Evolutionary conservation across 208 protist species (phyloP).

Genomic region (Trypanosoma conorhini): DNA sequence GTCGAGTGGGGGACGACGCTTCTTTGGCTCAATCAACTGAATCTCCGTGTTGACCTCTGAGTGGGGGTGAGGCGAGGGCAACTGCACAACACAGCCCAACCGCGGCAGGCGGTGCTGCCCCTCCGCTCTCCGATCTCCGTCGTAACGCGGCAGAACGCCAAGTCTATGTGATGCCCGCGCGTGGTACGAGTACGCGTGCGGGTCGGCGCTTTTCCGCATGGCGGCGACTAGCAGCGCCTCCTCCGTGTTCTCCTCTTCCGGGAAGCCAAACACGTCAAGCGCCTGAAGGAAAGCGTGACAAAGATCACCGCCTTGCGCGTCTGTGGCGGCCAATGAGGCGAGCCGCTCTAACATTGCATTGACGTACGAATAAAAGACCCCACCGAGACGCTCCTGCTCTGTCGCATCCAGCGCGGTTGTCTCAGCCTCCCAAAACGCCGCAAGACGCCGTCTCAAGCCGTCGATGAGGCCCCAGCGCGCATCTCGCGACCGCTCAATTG

Average conservation of each 20-base stretch:
- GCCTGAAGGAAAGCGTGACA: conserved; percentile 42
- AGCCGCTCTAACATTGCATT: conserved; percentile 11
- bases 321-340: conserved; percentile 7
- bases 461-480: conserved; percentile 25
- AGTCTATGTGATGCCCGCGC: conserved; percentile 42
- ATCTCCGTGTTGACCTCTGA: conserved; percentile 75
- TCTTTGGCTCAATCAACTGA: conserved; percentile 76
- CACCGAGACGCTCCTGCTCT: conserved; percentile 4
- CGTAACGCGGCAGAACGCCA: conserved; percentile 59
- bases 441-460: conserved; percentile 7
- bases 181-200: conserved; percentile 76
- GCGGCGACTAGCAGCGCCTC: conserved; percentile 33
- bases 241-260: conserved; percentile 51
- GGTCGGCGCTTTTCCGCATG: conserved; percentile 38
- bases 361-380: conserved; percentile 16
- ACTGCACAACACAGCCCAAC: conserved; percentile 50
- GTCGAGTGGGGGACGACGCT: conserved; percentile 65
- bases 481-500: conserved; percentile 25
- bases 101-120: conserved; percentile 57
- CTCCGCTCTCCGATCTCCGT: conserved; percentile 65
- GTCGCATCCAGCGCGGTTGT: neutral
- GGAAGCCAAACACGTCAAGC: conserved; percentile 72
- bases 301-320: conserved; percentile 12
- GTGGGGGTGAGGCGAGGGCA: conserved; percentile 59
- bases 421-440: conserved; percentile 20